Base-by-base conservation (phyloP, 306 rosid species). In the Prunus padus region DNA sequence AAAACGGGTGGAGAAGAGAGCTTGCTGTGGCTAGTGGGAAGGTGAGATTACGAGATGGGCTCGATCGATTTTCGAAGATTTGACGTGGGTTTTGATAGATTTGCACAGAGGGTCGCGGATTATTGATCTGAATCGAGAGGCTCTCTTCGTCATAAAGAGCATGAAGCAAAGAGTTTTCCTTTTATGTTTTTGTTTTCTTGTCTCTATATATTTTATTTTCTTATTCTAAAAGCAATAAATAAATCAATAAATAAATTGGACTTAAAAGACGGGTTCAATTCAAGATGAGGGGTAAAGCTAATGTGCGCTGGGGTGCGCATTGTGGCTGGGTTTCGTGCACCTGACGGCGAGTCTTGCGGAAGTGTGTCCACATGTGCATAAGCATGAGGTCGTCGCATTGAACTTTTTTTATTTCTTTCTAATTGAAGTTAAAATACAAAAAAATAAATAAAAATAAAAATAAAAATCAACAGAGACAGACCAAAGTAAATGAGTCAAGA, bases 81-180 rank as follows among this genome's bases (percentile, higher is more conserved):
- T 31, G 87, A 94, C 91, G 97, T 89, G 84, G 91, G 96, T 80
- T 85, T 75, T 68, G 88, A 52, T 54, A 83, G 88, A 88, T 81
- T 87, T 82, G 75, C 23, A 73, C 52, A 31, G 73, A 71, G 75
- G 74, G 74, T 82, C 42, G 50, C 22, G 78, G 77, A 76, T 42
- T 81, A 83, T 81, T 86, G 97, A 88, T 87, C 91, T 82, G 85
- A 91, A 93, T 91, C 97, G 89, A 76, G 84, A 82, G 85, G 82
- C 73, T 75, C 79, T 82, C 80, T 84, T 84, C 83, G 89, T 87
- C 77, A 81, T 80, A 84, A 79, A 82, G 88, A 88, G 90, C 90
- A 88, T 90, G 97, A 86, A 89, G 85, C 86, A 76, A 85, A 26
- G 69, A 72, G 77, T 79, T 72, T 44, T 42, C 67, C 73, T 81